Conservation (phyloP, 345 rosid genomes). For the Acer saccharum region DNA sequence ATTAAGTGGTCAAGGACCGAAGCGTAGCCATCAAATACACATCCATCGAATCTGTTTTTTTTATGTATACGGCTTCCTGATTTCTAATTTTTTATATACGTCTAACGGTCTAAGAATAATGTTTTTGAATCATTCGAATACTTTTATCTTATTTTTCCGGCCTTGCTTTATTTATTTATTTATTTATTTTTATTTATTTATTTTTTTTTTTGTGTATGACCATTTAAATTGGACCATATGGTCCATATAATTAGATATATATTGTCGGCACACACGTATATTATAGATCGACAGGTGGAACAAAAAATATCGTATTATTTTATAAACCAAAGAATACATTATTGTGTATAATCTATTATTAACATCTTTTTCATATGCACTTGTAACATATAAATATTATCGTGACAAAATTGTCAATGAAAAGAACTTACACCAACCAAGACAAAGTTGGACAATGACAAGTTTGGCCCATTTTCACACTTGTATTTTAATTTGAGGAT, state of each 20-base stretch:
- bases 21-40: background rate
- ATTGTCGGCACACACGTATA: background rate
- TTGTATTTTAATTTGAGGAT: too few relatives aligned
- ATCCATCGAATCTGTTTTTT: background rate
- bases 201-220: background rate
- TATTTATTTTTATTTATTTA: background rate
- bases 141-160: background rate
- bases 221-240: constrained; percentile 13
- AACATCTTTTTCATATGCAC: background rate
- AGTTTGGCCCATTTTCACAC: too few relatives aligned
- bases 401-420: background rate
- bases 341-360: background rate
- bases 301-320: too few relatives aligned
- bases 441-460: background rate
- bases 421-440: background rate
- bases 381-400: background rate
- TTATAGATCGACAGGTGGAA: background rate
- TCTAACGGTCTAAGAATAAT: too few relatives aligned
- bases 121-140: background rate
- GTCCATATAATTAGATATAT: background rate
- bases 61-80: background rate
- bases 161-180: background rate
- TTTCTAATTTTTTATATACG: background rate
- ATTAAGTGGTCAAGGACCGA: background rate
- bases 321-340: background rate